Base-by-base conservation (phyloP, 345 rosid genomes). In the Acer yangbiense region DNA sequence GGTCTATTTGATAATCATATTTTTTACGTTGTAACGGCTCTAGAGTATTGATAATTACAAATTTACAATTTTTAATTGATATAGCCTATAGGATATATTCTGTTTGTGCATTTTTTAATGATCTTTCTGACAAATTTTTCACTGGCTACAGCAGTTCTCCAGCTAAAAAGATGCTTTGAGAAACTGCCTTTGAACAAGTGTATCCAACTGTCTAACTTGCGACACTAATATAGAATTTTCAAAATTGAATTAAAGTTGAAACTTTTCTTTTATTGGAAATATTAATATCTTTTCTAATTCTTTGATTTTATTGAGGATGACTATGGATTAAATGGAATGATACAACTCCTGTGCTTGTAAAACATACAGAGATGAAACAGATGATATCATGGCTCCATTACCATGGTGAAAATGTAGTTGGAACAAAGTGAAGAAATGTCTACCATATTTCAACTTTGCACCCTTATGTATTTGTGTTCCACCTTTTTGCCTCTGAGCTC, bases 131-230 rank as follows among this genome's bases (percentile, higher is more conserved):
- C 61, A 75, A 57, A 64, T 35, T 43, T 82, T 63, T 29, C 71
- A 58, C 72, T 82, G 71, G 62, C 66, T 74, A 25, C 35, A 27
- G 63, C 70, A 46, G 35, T 54, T 68, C 48, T 54, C 29, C 39
- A 35, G 77, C 72, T 80, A 52, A 54, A 54, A 55, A 17, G 78
- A 67, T 68, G 61, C 54, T 52, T 64, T 67, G 67, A 79, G 80
- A 68, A 75, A 66, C 48, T 78, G 71, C 74, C 35, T 75, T 70
- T 52, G 62, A 39, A 60, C 65, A 70, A 27, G 76, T 71, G n/a
- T 39, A 78, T 62, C 69, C 68, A 41, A 68, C 72, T 69, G 29
- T 70, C 71, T 68, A 58, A 58, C 6, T 55, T 55, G 52, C 21
- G 18, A 65, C 27, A 60, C 60, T 18, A 58, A 60, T 39, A 64